phyloP scores from a whole-genome alignment of 148 eudicot species.

The Euryodendron excelsum region DNA sequence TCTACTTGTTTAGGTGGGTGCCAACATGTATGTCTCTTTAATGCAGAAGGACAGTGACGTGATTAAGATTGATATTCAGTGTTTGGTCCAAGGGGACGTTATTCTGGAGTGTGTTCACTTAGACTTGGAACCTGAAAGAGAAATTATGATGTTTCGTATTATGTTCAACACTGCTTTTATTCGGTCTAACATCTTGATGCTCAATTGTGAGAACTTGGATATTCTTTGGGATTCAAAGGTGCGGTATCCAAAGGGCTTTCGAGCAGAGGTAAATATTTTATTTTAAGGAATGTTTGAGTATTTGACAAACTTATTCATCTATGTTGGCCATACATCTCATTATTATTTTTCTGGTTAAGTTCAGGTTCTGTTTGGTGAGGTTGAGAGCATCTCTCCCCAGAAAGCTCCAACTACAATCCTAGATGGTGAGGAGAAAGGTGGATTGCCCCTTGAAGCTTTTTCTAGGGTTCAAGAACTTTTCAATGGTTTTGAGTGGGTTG shows the following conservation, averaged over 20 bases:
- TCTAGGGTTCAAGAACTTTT: slow-evolving; percentile 96
- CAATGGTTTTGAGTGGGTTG: slow-evolving; percentile 87
- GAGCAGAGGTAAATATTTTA: slow-evolving; percentile 72
- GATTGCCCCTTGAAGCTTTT: slow-evolving; percentile 98
- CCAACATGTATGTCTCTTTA: slow-evolving; percentile 18
- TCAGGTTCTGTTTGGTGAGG: slow-evolving; percentile 94
- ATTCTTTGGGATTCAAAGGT: slow-evolving; percentile 96
- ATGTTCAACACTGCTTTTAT: slow-evolving; percentile 99
- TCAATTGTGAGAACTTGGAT: slow-evolving; percentile 87
- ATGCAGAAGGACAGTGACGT: slow-evolving; percentile 96
- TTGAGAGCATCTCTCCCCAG: slow-evolving; percentile 69
- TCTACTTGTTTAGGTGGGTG: slow-evolving; percentile 16
- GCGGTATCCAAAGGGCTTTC: slow-evolving; percentile 89
- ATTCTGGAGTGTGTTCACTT: slow-evolving; percentile 95
- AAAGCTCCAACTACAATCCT: slow-evolving; percentile 68
- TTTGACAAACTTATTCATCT: not conserved
- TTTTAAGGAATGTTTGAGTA: not conserved
- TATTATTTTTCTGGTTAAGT: slow-evolving; percentile 17
- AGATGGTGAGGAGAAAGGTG: slow-evolving; percentile 89
- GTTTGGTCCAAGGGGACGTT: slow-evolving; percentile 95
- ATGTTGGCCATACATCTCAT: slow-evolving; percentile 5
- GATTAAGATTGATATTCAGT: slow-evolving; percentile 92
- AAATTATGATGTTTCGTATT: slow-evolving; percentile 97
- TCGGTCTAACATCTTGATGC: slow-evolving; percentile 87
- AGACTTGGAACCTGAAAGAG: slow-evolving; percentile 90